A percentile compares a stretch with the other conserved stretches of the same genome.
These are phyloP conservation scores for Pugionium dolabratum DNA, from an alignment of 345 rosid genomes.

Conservation along the genomic window DNA sequence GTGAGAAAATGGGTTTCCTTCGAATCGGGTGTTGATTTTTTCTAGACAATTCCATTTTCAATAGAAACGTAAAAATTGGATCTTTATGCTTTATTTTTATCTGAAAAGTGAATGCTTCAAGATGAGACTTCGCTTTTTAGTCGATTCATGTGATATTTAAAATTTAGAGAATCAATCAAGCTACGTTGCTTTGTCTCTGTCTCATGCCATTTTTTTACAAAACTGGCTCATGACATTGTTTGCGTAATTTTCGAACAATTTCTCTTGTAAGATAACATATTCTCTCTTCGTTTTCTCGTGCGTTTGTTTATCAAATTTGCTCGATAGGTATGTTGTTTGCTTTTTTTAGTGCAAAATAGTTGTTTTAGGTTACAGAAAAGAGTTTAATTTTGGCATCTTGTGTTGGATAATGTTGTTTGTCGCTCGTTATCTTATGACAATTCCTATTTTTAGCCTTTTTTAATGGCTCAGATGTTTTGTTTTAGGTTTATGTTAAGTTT, in stretches of 20 bases:
- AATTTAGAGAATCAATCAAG: conserved; percentile 10
- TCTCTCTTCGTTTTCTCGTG: background rate
- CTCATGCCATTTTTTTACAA: conserved; percentile 14
- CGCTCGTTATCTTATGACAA: background rate
- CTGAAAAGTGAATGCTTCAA: conserved; percentile 31
- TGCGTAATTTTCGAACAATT: conserved; percentile 3
- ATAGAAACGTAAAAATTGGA: conserved; percentile 34
- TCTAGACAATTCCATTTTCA: background rate
- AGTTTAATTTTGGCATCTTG: conserved; percentile 9
- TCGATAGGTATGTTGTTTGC: conserved; percentile 21
- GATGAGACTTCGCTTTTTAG: conserved; percentile 14
- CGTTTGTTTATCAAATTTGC: conserved; percentile 24
- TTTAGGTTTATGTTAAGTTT: too few relatives aligned
- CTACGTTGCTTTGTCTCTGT: conserved; percentile 20
- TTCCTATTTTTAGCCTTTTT: too few relatives aligned
- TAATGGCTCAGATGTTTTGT: too few relatives aligned
- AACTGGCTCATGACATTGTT: background rate
- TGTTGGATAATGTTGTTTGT: conserved; percentile 26
- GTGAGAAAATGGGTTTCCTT: conserved; percentile 24
- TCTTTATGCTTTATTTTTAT: conserved; percentile 23
- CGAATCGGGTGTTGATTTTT: background rate
- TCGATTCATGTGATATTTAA: background rate
- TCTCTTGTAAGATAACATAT: background rate
- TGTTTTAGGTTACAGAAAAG: background rate
- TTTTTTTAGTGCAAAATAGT: background rate